Conservation (phyloP, 108 stramenopile species). For the Fistulifera solaris region DNA sequence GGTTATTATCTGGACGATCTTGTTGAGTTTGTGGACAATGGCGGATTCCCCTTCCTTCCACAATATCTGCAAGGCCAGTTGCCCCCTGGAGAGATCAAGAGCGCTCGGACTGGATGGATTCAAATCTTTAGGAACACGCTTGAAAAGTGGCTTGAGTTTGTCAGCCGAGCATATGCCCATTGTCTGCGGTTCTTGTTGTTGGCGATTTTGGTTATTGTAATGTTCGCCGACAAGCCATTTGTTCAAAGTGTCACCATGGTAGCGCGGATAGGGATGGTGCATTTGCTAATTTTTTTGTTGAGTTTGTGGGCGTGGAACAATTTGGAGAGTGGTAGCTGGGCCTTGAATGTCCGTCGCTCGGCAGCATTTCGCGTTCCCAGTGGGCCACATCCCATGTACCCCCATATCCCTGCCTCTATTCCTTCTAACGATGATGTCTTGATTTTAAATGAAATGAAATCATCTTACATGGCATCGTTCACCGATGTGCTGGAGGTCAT, state of each 20-base stretch:
- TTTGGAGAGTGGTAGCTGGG: slow-evolving; percentile 30
- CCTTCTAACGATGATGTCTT: slow-evolving; percentile 30
- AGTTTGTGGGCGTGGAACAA: slow-evolving; percentile 3
- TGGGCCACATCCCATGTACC: no score
- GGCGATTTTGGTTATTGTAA: background rate
- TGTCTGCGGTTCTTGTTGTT: background rate
- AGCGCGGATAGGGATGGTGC: background rate
- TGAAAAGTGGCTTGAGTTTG: background rate
- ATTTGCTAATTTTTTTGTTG: background rate
- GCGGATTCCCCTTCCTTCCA: slow-evolving; percentile 31
- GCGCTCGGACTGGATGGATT: background rate
- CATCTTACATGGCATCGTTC: slow-evolving; percentile 31
- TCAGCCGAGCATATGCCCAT: background rate
- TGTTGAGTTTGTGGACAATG: slow-evolving; percentile 22
- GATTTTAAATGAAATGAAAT: slow-evolving; percentile 14
- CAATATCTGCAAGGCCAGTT: slow-evolving; percentile 18
- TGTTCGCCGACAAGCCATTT: background rate
- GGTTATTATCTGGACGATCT: slow-evolving; percentile 22
- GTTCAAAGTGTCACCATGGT: background rate
- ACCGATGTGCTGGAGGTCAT: slow-evolving; percentile 20
- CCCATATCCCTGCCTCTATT: slow-evolving; percentile 12
- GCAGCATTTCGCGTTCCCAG: background rate
- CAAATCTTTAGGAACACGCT: background rate
- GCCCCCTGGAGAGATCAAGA: slow-evolving; percentile 10
- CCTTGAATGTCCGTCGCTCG: slow-evolving; percentile 1